phyloP scores from a whole-genome alignment of 805 yeast genomes.

The Nakazawaea molendinolei region DNA sequence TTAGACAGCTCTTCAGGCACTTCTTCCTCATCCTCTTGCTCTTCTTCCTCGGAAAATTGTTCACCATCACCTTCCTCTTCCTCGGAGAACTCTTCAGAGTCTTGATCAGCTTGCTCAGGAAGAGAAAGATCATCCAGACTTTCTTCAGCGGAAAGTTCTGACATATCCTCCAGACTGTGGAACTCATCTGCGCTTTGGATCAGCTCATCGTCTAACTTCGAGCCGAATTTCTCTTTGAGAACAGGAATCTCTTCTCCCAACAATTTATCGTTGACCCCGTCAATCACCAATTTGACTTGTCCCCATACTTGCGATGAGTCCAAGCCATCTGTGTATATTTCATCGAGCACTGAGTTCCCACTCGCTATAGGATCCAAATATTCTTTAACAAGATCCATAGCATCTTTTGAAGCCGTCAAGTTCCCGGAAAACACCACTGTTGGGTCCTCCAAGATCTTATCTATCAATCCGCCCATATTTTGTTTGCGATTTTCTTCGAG shows the following conservation, averaged over 20 bases:
- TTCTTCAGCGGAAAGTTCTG: too few relatives aligned
- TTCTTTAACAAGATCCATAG: conserved; percentile 33
- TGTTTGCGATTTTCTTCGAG: background rate
- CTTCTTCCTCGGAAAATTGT: conserved; percentile 10
- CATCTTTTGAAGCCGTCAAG: conserved; percentile 12
- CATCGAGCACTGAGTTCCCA: conserved; percentile 61
- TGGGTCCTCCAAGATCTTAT: conserved; percentile 16
- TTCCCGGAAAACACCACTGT: conserved; percentile 14
- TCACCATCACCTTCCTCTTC: conserved; percentile 13
- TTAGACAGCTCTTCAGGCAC: conserved; percentile 12
- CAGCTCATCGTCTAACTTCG: conserved; percentile 18
- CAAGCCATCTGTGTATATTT: conserved; percentile 75
- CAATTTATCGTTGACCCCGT: conserved; percentile 63
- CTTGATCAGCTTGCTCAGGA: too few relatives aligned
- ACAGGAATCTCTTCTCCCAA: conserved; percentile 50
- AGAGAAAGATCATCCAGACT: too few relatives aligned
- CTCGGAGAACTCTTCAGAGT: too few relatives aligned
- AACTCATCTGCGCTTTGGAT: conserved; percentile 16
- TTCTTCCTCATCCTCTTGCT: conserved; percentile 12
- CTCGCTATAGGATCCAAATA: conserved; percentile 49
- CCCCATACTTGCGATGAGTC: conserved; percentile 93
- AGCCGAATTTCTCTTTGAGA: conserved; percentile 31
- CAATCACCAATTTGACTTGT: conserved; percentile 80
- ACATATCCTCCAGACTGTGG: background rate
- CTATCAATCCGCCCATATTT: conserved; percentile 13